Evolutionary conservation across 2,329 filamentous ascomycete genomes (phyloP), one percentile per base, ranked within the genome.

Genomic region (Onygenales sp.): DNA sequence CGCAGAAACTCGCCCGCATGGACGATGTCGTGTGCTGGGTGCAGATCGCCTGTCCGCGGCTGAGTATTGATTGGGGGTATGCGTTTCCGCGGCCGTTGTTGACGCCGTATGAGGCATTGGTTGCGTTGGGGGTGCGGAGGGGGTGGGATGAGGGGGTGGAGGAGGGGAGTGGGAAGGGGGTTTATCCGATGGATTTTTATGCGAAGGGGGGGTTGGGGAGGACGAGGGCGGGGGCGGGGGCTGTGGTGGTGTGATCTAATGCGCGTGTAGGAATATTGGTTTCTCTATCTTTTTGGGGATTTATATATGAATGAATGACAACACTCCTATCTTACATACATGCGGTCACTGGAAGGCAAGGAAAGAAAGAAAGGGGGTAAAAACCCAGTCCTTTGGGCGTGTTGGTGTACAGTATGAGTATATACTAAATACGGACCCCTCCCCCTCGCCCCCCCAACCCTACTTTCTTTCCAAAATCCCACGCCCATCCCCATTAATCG

Each of bases 31-130:
- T 96, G 66, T 95, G 90, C 63, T 98, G 93, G 93, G 92, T 98
- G 41, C 93, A 98, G 72, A 90, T 98, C 50, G 93, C 93, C 5
- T 98, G 93, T 71, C 93, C 93, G n/a, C 77, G 93, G 49, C 67
- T 98, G 67, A 97, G 92, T 69, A 98, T 98, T 61, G 93, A 98
- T 72, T 98, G 93, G 93, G 93, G 93, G 0, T 97, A 97, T 73
- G 93, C 93, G 0, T 98, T 98, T 66, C 82, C 89, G 1, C 75
- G 88, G 46, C 93, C 93, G 47, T 69, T 98, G 55, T 71, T 98
- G 65, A 97, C 92, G 51, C 92, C 93, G 2, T 96, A 98, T 62
- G 93, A 98, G 73, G 93, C 93, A 6, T 78, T 97, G 55, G 85
- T 98, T 36, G 88, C 89, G n/a, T 72, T 98, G 47, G 90, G 87